Base-by-base conservation (phyloP, 2,329 filamentous ascomycete species). In the Coniochaeta prunicola region DNA sequence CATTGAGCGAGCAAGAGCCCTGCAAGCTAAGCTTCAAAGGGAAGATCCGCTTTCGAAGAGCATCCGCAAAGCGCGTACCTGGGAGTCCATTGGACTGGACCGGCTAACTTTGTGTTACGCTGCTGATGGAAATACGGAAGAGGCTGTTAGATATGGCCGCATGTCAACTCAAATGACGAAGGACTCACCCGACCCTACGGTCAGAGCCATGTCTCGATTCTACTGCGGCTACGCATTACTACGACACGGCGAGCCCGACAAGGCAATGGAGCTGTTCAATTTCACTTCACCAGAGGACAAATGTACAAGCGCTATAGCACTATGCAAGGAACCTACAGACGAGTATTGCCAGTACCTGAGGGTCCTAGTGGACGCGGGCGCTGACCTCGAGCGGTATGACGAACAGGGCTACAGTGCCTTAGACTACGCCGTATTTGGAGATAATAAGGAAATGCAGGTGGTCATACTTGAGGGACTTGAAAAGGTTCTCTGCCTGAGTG, bases 321-420 rank as follows among this genome's bases (percentile, higher is more conserved):
- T 76, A 19, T 72, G 68, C 63, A 75, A 71, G 58, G 74, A 76
- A 58, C 71, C 71, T 0, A 74, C 69, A 0, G 60, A 62, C 1
- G 74, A 76, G 62, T 66, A 75, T 57, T 63, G 67, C 0, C 57
- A 62, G 1, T 74, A 75, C 58, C 60, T 76, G 3, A 57, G 57
- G 7, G 67, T 71, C 36, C 59, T 76, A 30, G 61, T 74, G 0
- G 64, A 69, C 9, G 65, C 65, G 1, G 70, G 72, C 0, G 72
- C 66, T 7, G 66, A 74, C 54, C 45, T 75, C 59, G 62, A 66
- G 21, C 59, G 67, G 4, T 57, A 64, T 2, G 73, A 76, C 48
- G 64, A 69, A 7, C 61, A 71, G 4, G 72, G 71, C 5, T 75
- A 75, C 57, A 69, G 64, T 7, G 73, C 72, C 0, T 60, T 76